Evolutionary conservation across 208 protist species (phyloP).

Genomic region (Leishmania lainsoni): DNA sequence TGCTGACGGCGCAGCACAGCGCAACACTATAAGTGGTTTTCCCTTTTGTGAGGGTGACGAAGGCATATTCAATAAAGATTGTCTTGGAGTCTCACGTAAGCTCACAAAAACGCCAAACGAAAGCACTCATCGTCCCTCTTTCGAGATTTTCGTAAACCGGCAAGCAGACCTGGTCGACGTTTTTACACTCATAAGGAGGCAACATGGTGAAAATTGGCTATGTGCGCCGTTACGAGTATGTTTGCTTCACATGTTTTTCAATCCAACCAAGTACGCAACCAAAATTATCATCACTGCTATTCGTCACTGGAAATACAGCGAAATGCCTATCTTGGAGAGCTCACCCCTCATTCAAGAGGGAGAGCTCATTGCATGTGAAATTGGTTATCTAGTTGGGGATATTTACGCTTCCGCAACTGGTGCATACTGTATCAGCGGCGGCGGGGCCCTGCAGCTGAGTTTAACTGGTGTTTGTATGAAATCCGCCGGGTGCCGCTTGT

Average conservation of each 20-base stretch:
- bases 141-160: constrained; percentile 79
- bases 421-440: constrained; percentile 71
- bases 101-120: constrained; percentile 37
- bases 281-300: constrained; percentile 78
- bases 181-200: constrained; percentile 56
- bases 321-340: not conserved
- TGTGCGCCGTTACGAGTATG: constrained; percentile 71
- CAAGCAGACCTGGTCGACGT: constrained; percentile 62
- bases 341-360: constrained; percentile 44
- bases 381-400: constrained; percentile 84
- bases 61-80: constrained; percentile 28
- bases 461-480: constrained; percentile 54
- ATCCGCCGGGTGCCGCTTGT: constrained; percentile 60
- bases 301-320: constrained; percentile 49
- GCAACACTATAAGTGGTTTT: constrained; percentile 39
- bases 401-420: constrained; percentile 87
- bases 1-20: constrained; percentile 20
- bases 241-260: constrained; percentile 69
- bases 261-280: constrained; percentile 53
- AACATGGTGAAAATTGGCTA: constrained; percentile 88
- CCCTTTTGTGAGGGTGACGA: constrained; percentile 33
- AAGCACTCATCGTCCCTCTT: constrained; percentile 23
- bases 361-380: constrained; percentile 71
- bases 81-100: constrained; percentile 58
- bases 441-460: constrained; percentile 72